Conservation (phyloP, 2,329 filamentous ascomycete genomes). For the Gliomastix tumulicola region DNA sequence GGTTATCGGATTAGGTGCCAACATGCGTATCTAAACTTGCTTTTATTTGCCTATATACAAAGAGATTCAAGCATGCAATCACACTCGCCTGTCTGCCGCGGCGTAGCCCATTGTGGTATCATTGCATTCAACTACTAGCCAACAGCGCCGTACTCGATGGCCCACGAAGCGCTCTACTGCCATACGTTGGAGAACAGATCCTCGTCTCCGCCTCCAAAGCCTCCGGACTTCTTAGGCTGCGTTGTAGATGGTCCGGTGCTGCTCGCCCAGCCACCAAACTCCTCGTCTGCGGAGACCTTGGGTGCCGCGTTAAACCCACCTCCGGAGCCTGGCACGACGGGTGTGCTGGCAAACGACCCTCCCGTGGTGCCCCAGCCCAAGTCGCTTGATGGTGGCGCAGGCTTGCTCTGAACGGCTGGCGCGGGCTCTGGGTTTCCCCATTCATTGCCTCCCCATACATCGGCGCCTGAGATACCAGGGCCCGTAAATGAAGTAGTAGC, state of each 20-base stretch:
- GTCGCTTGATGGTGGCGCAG: conserved; percentile 48
- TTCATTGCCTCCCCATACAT: conserved; percentile 82
- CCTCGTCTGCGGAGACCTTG: conserved; percentile 80
- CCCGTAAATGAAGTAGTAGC: conserved; percentile 28
- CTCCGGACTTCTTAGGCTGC: conserved; percentile 43
- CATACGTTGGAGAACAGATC: conserved; percentile 96
- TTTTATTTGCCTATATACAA: too few relatives aligned
- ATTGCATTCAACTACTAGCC: too few relatives aligned
- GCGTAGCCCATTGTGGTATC: too few relatives aligned
- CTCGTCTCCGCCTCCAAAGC: conserved; percentile 62
- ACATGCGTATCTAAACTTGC: too few relatives aligned
- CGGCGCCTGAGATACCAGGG: conserved; percentile 42
- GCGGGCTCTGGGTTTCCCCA: conserved; percentile 65
- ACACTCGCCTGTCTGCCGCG: too few relatives aligned
- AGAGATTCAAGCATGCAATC: too few relatives aligned
- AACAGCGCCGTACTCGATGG: too few relatives aligned
- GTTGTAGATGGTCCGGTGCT: conserved; percentile 40
- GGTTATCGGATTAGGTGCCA: too few relatives aligned
- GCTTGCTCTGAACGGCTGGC: conserved; percentile 17
- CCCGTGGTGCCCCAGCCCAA: conserved; percentile 50
- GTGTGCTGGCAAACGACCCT: conserved; percentile 47
- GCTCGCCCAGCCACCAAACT: conserved; percentile 94
- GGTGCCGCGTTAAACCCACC: conserved; percentile 60
- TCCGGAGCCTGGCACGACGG: conserved; percentile 53
- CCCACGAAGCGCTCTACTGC: too few relatives aligned